phyloP scores from a whole-genome alignment of 2,329 filamentous ascomycete genomes.

The Proliferodiscus dingleyae region DNA sequence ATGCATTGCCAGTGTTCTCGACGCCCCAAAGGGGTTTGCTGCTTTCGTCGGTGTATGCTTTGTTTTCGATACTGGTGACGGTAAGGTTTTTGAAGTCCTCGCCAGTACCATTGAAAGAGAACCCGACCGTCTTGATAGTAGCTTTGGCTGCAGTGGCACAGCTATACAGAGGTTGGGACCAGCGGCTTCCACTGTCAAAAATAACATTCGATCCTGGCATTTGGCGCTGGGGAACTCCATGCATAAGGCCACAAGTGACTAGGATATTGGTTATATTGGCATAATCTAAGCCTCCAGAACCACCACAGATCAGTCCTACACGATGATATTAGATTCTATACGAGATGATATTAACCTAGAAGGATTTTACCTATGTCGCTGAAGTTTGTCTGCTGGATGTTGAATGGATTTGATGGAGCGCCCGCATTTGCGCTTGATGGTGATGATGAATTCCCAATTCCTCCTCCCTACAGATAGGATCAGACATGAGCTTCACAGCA shows the following conservation, averaged over 20 bases:
- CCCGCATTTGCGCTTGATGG: not conserved
- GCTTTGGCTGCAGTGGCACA: constrained; percentile 41
- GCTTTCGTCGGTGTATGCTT: constrained; percentile 22
- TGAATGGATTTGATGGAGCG: constrained; percentile 31
- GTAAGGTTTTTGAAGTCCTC: constrained; percentile 32
- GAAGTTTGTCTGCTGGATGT: constrained; percentile 27
- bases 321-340: too few relatives aligned
- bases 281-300: constrained; percentile 27
- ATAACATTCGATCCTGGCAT: constrained; percentile 34
- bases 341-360: too few relatives aligned
- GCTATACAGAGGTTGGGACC: constrained; percentile 39
- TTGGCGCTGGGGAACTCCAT: constrained; percentile 34
- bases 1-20: constrained; percentile 29
- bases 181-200: constrained; percentile 38
- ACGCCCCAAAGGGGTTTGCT: constrained; percentile 35
- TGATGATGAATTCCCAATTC: too few relatives aligned
- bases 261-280: constrained; percentile 41
- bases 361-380: constrained; percentile 17
- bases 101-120: constrained; percentile 39
- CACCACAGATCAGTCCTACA: constrained; percentile 28
- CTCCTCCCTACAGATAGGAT: too few relatives aligned
- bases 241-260: constrained; percentile 37
- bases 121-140: constrained; percentile 41
- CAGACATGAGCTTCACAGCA: not conserved
- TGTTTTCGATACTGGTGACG: constrained; percentile 33